A percentile compares a stretch with the other conserved stretches of the same genome.
Evolutionary conservation across 352 stramenopile species (phyloP).

Genomic region (Albugo candida): DNA sequence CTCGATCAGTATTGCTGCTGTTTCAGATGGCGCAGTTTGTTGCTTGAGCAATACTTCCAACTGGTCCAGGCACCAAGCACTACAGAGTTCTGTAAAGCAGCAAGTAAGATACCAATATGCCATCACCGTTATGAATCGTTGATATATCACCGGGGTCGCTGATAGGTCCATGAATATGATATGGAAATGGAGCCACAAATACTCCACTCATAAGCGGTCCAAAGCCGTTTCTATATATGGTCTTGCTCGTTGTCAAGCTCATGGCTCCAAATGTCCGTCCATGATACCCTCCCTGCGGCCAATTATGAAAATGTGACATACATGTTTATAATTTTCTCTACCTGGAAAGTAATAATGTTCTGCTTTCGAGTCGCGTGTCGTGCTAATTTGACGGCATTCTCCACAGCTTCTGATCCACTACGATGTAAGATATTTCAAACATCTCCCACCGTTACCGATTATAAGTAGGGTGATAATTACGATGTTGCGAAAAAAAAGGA

Average conservation of each 20-base stretch:
- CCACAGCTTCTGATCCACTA: constrained; percentile 81
- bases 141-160: constrained; percentile 28
- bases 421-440: background rate
- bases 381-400: constrained; percentile 86
- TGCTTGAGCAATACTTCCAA: constrained; percentile 80
- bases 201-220: constrained; percentile 70
- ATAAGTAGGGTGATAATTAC: constrained; percentile 4
- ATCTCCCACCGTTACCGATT: constrained; percentile 1
- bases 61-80: constrained; percentile 65
- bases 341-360: constrained; percentile 82
- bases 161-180: constrained; percentile 65
- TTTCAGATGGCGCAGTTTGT: constrained; percentile 69
- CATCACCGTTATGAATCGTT: no score
- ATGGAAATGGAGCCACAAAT: constrained; percentile 76
- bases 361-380: constrained; percentile 77
- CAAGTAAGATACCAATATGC: background rate
- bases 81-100: background rate
- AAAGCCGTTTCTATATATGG: constrained; percentile 74
- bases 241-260: constrained; percentile 84
- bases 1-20: constrained; percentile 83
- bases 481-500: constrained; percentile 81
- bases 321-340: constrained; percentile 3
- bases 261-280: constrained; percentile 82
- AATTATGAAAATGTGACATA: background rate
- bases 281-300: constrained; percentile 70